phyloP scores from a whole-genome alignment of 2,329 filamentous ascomycete genomes.

The Fusarium redolens region DNA sequence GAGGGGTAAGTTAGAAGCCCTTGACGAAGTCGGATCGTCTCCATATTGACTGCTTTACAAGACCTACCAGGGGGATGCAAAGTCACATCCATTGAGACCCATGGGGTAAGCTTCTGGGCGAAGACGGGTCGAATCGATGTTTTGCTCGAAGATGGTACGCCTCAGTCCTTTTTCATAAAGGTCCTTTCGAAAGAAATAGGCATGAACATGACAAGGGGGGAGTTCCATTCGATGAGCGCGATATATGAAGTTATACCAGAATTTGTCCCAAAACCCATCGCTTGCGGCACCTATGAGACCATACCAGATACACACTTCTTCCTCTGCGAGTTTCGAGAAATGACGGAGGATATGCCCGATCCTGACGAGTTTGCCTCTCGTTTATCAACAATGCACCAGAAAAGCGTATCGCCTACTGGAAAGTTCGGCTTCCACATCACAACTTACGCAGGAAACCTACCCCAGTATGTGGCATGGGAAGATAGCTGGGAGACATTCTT shows the following conservation, averaged over 20 bases:
- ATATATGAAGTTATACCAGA: not conserved
- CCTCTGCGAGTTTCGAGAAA: not conserved
- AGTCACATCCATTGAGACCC: accelerated
- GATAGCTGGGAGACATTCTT: not conserved
- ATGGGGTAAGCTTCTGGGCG: not conserved
- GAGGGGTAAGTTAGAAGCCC: not conserved
- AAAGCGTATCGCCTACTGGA: not conserved
- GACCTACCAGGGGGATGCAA: not conserved
- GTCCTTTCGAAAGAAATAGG: not conserved
- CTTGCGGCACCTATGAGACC: not conserved
- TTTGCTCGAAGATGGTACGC: accelerated
- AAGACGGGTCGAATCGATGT: not conserved
- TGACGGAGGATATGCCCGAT: not conserved
- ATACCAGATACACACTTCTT: not conserved
- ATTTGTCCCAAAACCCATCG: not conserved
- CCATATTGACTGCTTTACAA: not conserved
- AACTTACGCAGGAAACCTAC: not conserved
- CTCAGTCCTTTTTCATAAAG: not conserved
- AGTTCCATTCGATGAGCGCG: not conserved
- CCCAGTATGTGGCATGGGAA: not conserved
- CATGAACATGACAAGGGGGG: not conserved
- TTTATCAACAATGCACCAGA: not conserved
- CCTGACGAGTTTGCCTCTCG: not conserved
- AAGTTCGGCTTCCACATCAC: not conserved
- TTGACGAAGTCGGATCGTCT: not conserved